A percentile compares a stretch with the other conserved stretches of the same genome.
Conservation (phyloP, 352 stramenopile species). For the Phytophthora parvispora region DNA sequence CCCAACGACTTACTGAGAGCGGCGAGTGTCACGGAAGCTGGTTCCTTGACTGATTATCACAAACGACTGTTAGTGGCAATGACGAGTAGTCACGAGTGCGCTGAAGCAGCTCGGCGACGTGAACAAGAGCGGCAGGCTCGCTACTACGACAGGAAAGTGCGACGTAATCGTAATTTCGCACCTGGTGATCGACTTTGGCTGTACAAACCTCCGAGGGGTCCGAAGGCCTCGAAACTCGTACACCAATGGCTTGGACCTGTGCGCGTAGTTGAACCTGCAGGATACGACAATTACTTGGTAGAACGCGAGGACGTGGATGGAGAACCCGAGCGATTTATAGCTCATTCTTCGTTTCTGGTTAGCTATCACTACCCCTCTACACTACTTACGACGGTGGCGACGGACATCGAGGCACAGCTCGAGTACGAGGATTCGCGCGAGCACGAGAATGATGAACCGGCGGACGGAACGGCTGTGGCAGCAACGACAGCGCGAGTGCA, state of each 20-base stretch:
- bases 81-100: neutral
- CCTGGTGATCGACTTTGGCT: neutral
- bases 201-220: neutral
- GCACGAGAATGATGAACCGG: neutral
- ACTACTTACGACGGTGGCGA: neutral
- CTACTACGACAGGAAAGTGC: neutral
- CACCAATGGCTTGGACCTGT: neutral
- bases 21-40: neutral
- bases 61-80: neutral
- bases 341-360: neutral
- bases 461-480: neutral
- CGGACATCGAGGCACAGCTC: neutral
- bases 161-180: neutral
- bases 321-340: neutral
- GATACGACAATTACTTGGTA: neutral
- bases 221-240: slow-evolving; percentile 5
- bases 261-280: neutral
- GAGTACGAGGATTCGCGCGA: neutral
- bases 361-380: neutral
- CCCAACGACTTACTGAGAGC: neutral
- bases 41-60: neutral
- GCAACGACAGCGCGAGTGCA: slow-evolving; percentile 1
- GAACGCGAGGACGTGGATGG: neutral
- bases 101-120: neutral
- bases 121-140: neutral